A percentile compares a stretch with the other conserved stretches of the same genome.
Conservation (phyloP, 805 yeast species). For the Ogataea naganishii region DNA sequence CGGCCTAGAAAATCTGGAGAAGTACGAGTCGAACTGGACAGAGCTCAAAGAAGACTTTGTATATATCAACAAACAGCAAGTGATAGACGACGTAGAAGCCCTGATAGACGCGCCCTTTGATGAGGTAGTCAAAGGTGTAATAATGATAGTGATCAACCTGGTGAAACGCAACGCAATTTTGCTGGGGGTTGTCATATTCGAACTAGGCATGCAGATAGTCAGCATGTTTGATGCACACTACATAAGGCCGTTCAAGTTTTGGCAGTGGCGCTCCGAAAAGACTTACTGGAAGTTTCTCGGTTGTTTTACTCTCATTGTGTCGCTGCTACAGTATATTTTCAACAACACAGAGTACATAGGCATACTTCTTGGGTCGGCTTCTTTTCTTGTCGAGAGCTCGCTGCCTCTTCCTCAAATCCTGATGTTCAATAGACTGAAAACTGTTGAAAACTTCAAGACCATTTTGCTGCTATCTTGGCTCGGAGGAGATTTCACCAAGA, state of each 20-base stretch:
- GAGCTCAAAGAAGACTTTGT: slow-evolving; percentile 20
- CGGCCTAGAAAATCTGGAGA: slow-evolving; percentile 27
- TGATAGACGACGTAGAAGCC: slow-evolving; percentile 8
- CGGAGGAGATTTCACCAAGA: slow-evolving; percentile 78
- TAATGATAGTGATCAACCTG: slow-evolving; percentile 10
- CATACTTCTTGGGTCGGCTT: slow-evolving; percentile 21
- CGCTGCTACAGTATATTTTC: slow-evolving; percentile 13
- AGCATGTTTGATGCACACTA: slow-evolving; percentile 66
- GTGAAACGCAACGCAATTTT: slow-evolving; percentile 9
- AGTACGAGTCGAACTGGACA: slow-evolving; percentile 18
- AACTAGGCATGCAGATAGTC: slow-evolving; percentile 30
- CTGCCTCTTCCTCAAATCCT: slow-evolving; percentile 74
- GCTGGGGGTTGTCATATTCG: slow-evolving; percentile 6
- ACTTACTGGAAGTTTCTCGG: slow-evolving; percentile 57
- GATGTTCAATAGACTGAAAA: slow-evolving; percentile 53
- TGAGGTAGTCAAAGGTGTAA: not conserved
- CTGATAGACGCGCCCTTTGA: slow-evolving; percentile 3
- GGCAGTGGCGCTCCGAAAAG: slow-evolving; percentile 74
- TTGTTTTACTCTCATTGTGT: slow-evolving; percentile 24
- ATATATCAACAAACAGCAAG: slow-evolving; percentile 6
- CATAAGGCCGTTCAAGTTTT: slow-evolving; percentile 56
- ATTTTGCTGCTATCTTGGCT: slow-evolving; percentile 77
- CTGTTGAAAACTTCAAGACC: slow-evolving; percentile 72
- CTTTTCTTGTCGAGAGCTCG: slow-evolving; percentile 59
- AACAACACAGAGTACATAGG: slow-evolving; percentile 19